Evolutionary conservation across 768 basidiomycete genomes (phyloP).

Genomic region (Porphyrellus cyaneotinctus): DNA sequence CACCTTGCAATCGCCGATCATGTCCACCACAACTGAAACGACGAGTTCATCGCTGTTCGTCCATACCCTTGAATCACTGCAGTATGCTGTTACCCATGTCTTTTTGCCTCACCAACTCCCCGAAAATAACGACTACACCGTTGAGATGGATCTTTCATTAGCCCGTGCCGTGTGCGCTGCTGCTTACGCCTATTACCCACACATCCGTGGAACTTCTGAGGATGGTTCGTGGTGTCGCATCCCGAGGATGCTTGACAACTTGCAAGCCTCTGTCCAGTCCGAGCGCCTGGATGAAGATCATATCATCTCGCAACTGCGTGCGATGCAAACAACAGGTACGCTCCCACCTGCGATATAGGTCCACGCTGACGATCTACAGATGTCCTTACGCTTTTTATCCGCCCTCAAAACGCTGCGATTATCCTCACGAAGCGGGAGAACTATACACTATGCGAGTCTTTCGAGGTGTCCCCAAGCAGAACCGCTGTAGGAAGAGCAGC

Average conservation of each 20-base stretch:
- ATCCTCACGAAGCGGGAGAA: conserved; percentile 29
- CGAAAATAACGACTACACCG: not conserved
- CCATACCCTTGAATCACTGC: not conserved
- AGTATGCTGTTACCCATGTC: not conserved
- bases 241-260: not conserved
- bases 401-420: conserved; percentile 41
- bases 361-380: conserved; percentile 23
- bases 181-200: not conserved
- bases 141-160: not conserved
- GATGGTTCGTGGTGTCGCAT: not conserved
- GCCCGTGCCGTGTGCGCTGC: not conserved
- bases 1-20: too few species aligned
- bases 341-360: not conserved
- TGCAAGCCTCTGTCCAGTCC: not conserved
- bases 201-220: not conserved
- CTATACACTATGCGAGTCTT: conserved; percentile 8
- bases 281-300: not conserved
- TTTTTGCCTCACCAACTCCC: not conserved
- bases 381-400: conserved; percentile 34
- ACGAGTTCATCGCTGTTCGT: not conserved
- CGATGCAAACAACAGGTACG: not conserved
- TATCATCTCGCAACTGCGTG: not conserved
- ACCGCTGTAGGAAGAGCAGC: conserved; percentile 31
- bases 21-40: too few species aligned
- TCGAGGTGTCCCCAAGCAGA: conserved; percentile 28